Evolutionary conservation across 176 grass and related monocot genomes (phyloP).

Genomic region (Oryza nivara): DNA sequence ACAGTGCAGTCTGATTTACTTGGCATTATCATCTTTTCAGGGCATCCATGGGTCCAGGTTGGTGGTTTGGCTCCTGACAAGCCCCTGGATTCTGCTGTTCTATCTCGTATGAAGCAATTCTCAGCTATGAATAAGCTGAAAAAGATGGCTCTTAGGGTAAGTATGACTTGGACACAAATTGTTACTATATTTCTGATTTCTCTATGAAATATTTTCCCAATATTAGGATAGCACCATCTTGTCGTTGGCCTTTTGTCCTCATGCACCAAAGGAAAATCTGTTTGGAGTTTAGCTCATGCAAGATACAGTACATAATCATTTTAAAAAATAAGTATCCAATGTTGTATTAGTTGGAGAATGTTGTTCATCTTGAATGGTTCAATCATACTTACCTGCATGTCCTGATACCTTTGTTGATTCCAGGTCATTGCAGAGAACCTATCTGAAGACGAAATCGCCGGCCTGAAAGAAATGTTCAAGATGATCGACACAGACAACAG

Average conservation of each 20-base stretch:
- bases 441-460: constrained; percentile 86
- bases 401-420: constrained; percentile 25
- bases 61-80: constrained; percentile 80
- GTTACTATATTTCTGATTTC: too few relatives aligned
- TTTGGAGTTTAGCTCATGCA: constrained; percentile 18
- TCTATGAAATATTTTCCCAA: not conserved
- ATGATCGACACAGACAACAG: constrained; percentile 90
- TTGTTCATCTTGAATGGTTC: not conserved
- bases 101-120: constrained; percentile 93
- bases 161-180: constrained; percentile 5
- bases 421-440: constrained; percentile 82
- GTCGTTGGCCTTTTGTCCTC: constrained; percentile 1
- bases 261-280: not conserved
- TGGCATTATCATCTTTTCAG: constrained; percentile 39
- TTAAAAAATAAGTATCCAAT: not conserved
- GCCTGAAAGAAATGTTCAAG: constrained; percentile 90
- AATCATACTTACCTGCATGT: not conserved
- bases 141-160: constrained; percentile 90
- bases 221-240: constrained; percentile 29
- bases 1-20: not conserved
- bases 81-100: constrained; percentile 83
- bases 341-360: not conserved
- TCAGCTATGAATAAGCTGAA: constrained; percentile 94
- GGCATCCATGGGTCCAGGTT: constrained; percentile 92
- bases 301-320: not conserved